Conservation (phyloP, 2,329 filamentous ascomycete genomes). For the Aspergillus versicolor region DNA sequence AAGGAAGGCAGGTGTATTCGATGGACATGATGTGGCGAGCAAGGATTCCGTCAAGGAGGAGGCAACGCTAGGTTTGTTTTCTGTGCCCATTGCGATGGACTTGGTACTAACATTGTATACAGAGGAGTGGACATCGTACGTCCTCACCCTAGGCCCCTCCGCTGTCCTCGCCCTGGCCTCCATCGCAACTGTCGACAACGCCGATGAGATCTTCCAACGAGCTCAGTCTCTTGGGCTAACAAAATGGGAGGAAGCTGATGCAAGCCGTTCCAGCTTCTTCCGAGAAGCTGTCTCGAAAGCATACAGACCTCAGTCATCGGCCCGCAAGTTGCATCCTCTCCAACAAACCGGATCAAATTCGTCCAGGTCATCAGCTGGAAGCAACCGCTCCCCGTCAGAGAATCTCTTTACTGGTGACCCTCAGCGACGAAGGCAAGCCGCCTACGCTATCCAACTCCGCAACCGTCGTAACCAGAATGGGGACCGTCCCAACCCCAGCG, state of each 20-base stretch:
- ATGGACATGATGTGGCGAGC: conserved; percentile 51
- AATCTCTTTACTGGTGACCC: conserved; percentile 2
- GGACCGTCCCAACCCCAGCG: conserved; percentile 26
- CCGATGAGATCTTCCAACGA: conserved; percentile 49
- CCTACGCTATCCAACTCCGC: conserved; percentile 35
- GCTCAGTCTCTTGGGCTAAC: conserved; percentile 58
- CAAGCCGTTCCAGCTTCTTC: conserved; percentile 57
- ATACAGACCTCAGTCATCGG: conserved; percentile 49
- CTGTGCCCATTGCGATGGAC: neutral
- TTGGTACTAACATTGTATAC: conserved; percentile 17
- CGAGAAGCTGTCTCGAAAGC: conserved; percentile 60
- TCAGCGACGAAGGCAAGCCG: conserved; percentile 30
- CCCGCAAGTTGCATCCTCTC: neutral
- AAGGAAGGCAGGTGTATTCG: conserved; percentile 56
- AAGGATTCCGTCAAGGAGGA: conserved; percentile 47
- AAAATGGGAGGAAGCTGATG: conserved; percentile 52
- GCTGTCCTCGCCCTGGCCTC: conserved; percentile 54
- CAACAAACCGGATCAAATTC: conserved; percentile 16
- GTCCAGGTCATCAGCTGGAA: conserved; percentile 12
- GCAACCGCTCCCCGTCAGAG: conserved; percentile 8
- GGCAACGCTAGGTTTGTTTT: conserved; percentile 49
- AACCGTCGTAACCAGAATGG: conserved; percentile 22
- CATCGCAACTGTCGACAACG: conserved; percentile 39
- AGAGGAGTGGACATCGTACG: conserved; percentile 63
- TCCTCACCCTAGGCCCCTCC: conserved; percentile 59